Conservation (phyloP, 441 rosid species). For the Croton laevigatus region DNA sequence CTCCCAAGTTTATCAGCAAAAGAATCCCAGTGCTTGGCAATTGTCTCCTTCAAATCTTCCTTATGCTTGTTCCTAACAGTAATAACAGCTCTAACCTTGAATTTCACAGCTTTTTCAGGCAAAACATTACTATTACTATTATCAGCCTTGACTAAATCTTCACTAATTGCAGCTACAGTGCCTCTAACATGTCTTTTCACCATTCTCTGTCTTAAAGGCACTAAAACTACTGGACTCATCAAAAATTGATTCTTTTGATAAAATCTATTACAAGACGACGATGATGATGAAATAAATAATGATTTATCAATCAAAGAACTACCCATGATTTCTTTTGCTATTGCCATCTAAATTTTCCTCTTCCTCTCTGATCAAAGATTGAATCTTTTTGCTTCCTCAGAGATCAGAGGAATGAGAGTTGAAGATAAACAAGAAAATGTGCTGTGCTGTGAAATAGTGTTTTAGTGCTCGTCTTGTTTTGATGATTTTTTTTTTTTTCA, state of each 20-base stretch:
- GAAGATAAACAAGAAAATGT: background rate
- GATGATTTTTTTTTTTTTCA: slow-evolving; percentile 1
- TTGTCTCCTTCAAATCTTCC: slow-evolving; percentile 67
- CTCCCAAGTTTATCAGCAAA: slow-evolving; percentile 70
- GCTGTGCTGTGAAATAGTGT: background rate
- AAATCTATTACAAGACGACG: slow-evolving; percentile 23
- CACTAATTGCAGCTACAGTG: slow-evolving; percentile 63
- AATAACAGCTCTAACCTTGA: slow-evolving; percentile 71
- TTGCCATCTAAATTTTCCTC: slow-evolving; percentile 37
- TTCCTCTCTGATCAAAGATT: background rate
- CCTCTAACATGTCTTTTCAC: slow-evolving; percentile 20
- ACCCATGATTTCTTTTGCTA: slow-evolving; percentile 65
- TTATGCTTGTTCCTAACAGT: slow-evolving; percentile 78
- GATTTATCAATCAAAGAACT: slow-evolving; percentile 44
- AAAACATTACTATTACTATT: slow-evolving; percentile 16
- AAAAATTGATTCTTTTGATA: slow-evolving; percentile 27
- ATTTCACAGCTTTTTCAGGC: slow-evolving; percentile 43
- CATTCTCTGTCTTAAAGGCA: slow-evolving; percentile 29
- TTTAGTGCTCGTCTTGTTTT: background rate
- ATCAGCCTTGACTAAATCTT: slow-evolving; percentile 50
- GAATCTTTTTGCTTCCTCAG: background rate
- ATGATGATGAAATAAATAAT: slow-evolving; percentile 40
- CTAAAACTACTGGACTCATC: slow-evolving; percentile 33
- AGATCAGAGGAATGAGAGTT: slow-evolving; percentile 13
- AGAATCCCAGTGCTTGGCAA: slow-evolving; percentile 68